Percentiles rank a stretch among this genome's conserved stretches.
Evolutionary conservation across 2,329 filamentous ascomycete genomes (phyloP).

Genomic region (Nemania sp.): DNA sequence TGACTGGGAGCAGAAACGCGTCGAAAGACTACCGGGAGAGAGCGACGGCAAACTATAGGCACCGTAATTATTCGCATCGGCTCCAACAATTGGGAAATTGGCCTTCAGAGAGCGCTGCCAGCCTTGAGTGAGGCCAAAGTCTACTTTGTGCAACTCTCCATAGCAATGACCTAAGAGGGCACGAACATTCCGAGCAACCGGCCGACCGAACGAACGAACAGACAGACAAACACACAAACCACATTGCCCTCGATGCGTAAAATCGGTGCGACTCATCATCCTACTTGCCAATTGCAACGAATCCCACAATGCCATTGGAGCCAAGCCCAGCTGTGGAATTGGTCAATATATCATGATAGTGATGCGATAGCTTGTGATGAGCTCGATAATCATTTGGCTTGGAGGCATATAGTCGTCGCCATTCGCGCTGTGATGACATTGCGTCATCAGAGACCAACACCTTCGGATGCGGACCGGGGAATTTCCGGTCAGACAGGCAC

Average conservation of each 20-base stretch:
- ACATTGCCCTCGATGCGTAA: background rate
- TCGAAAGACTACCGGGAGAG: slow-evolving; percentile 87
- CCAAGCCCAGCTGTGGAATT: no score
- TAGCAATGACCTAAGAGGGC: background rate
- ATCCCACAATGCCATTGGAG: background rate
- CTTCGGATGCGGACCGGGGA: background rate
- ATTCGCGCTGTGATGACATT: background rate
- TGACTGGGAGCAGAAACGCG: slow-evolving; percentile 95
- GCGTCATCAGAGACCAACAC: no score
- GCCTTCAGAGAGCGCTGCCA: background rate
- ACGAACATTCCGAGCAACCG: background rate
- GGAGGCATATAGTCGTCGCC: no score
- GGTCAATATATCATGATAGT: background rate
- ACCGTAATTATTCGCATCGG: background rate
- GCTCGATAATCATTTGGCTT: background rate
- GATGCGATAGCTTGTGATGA: background rate
- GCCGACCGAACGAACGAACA: background rate
- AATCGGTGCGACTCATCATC: background rate
- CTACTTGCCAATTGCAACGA: background rate
- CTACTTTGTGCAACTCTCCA: no score
- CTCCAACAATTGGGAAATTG: background rate
- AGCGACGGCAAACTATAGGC: slow-evolving; percentile 76
- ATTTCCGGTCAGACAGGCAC: background rate
- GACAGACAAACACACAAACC: no score
- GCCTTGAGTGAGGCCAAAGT: background rate